Percentiles rank a stretch among this genome's conserved stretches.
phyloP scores from a whole-genome alignment of 2,329 filamentous ascomycete genomes.

The Penicillium glabrum region DNA sequence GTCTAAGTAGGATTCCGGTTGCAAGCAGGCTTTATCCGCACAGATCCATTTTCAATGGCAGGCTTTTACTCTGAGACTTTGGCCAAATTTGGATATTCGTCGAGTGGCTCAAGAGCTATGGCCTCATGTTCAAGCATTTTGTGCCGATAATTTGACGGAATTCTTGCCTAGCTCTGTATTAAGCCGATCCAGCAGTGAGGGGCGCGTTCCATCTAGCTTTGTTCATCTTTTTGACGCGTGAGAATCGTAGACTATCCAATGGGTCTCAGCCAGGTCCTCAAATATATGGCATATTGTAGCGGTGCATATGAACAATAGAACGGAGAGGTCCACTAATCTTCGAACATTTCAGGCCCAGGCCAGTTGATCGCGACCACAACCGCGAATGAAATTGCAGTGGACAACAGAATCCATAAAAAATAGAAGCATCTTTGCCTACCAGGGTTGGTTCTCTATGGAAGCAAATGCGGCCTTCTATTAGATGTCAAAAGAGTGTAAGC shows the following conservation, averaged over 20 bases:
- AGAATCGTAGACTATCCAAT: constrained; percentile 10
- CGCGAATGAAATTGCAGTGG: no score
- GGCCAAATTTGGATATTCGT: no score
- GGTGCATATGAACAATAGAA: constrained; percentile 22
- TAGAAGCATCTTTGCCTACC: neutral
- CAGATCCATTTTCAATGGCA: no score
- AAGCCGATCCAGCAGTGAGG: constrained; percentile 11
- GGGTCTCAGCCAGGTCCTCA: constrained; percentile 13
- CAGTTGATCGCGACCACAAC: constrained; percentile 4
- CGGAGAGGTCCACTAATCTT: constrained; percentile 8
- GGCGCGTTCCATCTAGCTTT: constrained; percentile 18
- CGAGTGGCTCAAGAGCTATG: no score
- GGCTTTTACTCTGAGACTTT: no score
- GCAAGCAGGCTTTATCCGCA: no score
- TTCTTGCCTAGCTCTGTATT: constrained; percentile 2
- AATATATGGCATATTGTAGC: constrained; percentile 17
- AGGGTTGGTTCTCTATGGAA: neutral
- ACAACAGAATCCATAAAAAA: constrained; percentile 1
- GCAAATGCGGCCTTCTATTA: constrained; percentile 1
- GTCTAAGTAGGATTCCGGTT: no score
- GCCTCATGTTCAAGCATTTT: no score
- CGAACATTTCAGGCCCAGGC: constrained; percentile 8
- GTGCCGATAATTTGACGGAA: constrained; percentile 6
- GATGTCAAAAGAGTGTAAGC: constrained; percentile 2
- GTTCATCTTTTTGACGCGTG: constrained; percentile 2